Conservation (phyloP, 1,284 basidiomycete species). For the Sporisorium sorghi region DNA sequence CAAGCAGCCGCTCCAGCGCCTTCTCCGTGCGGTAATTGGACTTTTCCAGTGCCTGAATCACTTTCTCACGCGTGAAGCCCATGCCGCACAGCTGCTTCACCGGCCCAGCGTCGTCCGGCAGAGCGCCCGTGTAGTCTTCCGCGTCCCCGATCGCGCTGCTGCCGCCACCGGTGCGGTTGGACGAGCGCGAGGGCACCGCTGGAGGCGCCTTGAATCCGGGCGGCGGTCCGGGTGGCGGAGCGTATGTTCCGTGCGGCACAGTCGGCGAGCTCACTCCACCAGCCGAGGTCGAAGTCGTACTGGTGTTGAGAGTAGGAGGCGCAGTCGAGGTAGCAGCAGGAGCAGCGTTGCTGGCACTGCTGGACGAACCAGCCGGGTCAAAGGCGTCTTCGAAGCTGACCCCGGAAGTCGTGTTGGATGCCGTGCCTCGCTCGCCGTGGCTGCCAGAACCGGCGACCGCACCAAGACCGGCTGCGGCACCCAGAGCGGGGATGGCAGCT, state of each 20-base stretch:
- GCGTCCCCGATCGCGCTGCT: conserved; percentile 18
- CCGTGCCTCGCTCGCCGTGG: conserved; percentile 21
- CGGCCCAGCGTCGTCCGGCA: conserved; percentile 62
- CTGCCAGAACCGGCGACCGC: conserved; percentile 5
- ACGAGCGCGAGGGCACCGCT: conserved; percentile 24
- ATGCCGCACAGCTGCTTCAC: conserved; percentile 67
- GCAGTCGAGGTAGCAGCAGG: conserved; percentile 16
- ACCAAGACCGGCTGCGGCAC: conserved; percentile 14
- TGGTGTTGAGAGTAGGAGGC: background rate
- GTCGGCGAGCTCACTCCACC: conserved; percentile 16
- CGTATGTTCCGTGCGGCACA: conserved; percentile 34
- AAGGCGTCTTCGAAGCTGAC: conserved; percentile 65
- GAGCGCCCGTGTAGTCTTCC: conserved; percentile 50
- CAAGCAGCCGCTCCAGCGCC: conserved; percentile 63
- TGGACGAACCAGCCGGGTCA: conserved; percentile 23
- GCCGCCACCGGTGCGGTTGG: background rate
- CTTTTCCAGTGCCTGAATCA: conserved; percentile 65
- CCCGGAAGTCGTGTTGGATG: conserved; percentile 43
- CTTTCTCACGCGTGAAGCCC: conserved; percentile 65
- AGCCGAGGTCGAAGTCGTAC: conserved; percentile 6
- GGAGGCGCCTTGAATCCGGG: conserved; percentile 39
- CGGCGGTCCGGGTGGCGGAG: conserved; percentile 48
- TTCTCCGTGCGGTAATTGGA: conserved; percentile 66
- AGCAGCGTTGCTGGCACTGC: background rate
- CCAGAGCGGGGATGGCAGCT: conserved; percentile 13